These are phyloP conservation scores for Diplosphaera chodatii DNA, from an alignment of 139 green algal genomes.

Conservation along the genomic window DNA sequence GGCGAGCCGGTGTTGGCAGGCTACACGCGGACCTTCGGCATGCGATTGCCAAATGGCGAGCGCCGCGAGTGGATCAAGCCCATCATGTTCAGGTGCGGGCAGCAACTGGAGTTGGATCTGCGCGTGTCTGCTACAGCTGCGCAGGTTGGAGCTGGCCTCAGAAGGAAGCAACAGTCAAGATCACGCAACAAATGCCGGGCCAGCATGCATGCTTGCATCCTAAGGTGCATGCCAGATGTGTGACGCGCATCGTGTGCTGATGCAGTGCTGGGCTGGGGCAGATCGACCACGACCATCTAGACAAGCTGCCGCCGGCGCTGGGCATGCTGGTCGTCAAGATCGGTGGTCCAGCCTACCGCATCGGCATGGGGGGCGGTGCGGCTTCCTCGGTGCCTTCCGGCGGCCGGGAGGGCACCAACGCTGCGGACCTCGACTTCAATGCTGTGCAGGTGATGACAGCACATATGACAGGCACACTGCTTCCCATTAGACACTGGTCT, in stretches of 20 bases:
- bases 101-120: too few species aligned
- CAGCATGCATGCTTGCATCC: too few species aligned
- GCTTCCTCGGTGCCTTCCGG: constrained; percentile 73
- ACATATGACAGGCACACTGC: too few species aligned
- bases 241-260: too few species aligned
- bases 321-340: constrained; percentile 99
- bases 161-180: too few species aligned
- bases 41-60: constrained; percentile 79
- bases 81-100: constrained; percentile 96
- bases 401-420: constrained; percentile 45
- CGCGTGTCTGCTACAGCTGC: too few species aligned
- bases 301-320: constrained; percentile 70
- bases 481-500: too few species aligned
- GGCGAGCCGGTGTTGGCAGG: constrained; percentile 93
- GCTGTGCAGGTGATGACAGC: constrained; percentile 78
- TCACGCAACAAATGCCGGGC: too few species aligned
- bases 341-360: constrained; percentile 95
- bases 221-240: too few species aligned
- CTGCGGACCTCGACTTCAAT: constrained; percentile 97
- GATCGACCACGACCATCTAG: constrained; percentile 77
- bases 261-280: constrained; percentile 83
- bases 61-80: constrained; percentile 98
- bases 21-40: constrained; percentile 92
- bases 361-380: constrained; percentile 96
- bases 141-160: too few species aligned